These are phyloP conservation scores for Ceratobasidium sp. DNA, from an alignment of 1,284 basidiomycete genomes.

Conservation along the genomic window DNA sequence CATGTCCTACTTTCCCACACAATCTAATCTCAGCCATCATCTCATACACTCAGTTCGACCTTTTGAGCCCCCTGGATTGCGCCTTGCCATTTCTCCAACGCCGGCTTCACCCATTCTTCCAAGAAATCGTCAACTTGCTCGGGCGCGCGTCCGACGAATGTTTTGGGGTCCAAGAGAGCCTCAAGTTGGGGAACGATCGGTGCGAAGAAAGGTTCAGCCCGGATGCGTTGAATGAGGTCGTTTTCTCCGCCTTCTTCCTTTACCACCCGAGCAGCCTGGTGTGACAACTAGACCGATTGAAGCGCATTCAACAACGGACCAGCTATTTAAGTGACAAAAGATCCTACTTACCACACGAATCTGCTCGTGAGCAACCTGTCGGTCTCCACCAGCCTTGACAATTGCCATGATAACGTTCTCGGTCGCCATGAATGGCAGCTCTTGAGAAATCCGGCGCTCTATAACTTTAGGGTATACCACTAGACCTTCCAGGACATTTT, in stretches of 20 bases:
- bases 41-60: slow-evolving; percentile 43
- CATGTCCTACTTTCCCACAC: background rate
- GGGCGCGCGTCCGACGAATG: slow-evolving; percentile 89
- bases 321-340: background rate
- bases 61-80: slow-evolving; percentile 65
- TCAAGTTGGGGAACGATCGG: slow-evolving; percentile 65
- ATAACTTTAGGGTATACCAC: slow-evolving; percentile 99
- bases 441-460: slow-evolving; percentile 86
- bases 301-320: slow-evolving; percentile 51
- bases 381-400: slow-evolving; percentile 91
- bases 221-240: slow-evolving; percentile 91
- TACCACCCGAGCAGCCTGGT: slow-evolving; percentile 93
- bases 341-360: slow-evolving; percentile 75
- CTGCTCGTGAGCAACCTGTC: slow-evolving; percentile 96
- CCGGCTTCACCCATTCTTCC: slow-evolving; percentile 88
- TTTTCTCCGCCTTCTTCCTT: slow-evolving; percentile 96
- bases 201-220: slow-evolving; percentile 67
- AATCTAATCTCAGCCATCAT: background rate
- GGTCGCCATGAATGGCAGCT: slow-evolving; percentile 99
- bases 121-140: slow-evolving; percentile 93
- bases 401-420: slow-evolving; percentile 99
- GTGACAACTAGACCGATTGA: slow-evolving; percentile 67
- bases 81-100: slow-evolving; percentile 67
- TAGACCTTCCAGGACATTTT: slow-evolving; percentile 96
- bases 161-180: slow-evolving; percentile 76